Conservation (phyloP, 352 stramenopile genomes). For the Pythium biforme region DNA sequence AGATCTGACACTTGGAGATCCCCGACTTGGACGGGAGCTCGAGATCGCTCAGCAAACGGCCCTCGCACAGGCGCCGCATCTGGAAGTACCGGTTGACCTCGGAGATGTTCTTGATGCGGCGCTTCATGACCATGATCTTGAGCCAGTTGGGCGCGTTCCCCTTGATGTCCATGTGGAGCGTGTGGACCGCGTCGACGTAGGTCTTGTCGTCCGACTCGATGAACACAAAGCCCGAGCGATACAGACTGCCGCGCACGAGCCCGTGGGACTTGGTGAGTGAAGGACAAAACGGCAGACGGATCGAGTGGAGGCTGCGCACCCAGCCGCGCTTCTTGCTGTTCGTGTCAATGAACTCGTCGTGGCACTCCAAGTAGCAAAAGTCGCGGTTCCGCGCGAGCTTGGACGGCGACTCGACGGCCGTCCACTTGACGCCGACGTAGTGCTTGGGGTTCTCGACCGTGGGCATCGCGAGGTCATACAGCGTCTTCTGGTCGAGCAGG, state of each 20-base stretch:
- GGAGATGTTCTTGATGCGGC: constrained; percentile 71
- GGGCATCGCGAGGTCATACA: constrained; percentile 60
- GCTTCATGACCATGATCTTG: constrained; percentile 77
- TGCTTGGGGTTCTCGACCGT: constrained; percentile 78
- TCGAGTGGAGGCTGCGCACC: constrained; percentile 78
- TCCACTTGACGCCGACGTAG: constrained; percentile 84
- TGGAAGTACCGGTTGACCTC: constrained; percentile 73
- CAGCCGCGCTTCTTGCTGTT: constrained; percentile 66
- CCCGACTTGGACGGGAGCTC: constrained; percentile 53
- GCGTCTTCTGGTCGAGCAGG: constrained; percentile 75
- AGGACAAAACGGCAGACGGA: constrained; percentile 71
- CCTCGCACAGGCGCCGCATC: constrained; percentile 46
- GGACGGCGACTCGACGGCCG: constrained; percentile 65
- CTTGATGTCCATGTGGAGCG: constrained; percentile 79
- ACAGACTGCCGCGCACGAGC: constrained; percentile 67
- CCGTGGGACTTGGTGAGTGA: constrained; percentile 51
- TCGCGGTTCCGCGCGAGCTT: constrained; percentile 78
- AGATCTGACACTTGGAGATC: constrained; percentile 49
- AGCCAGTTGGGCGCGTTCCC: constrained; percentile 73
- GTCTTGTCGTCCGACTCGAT: constrained; percentile 50
- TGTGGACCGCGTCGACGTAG: constrained; percentile 73
- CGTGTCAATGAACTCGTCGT: constrained; percentile 83
- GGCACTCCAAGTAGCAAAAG: constrained; percentile 84
- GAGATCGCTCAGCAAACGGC: constrained; percentile 54
- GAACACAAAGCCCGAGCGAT: constrained; percentile 80